Evolutionary conservation across 2,329 filamentous ascomycete genomes (phyloP).

Genomic region (Karstenula rhodostoma): DNA sequence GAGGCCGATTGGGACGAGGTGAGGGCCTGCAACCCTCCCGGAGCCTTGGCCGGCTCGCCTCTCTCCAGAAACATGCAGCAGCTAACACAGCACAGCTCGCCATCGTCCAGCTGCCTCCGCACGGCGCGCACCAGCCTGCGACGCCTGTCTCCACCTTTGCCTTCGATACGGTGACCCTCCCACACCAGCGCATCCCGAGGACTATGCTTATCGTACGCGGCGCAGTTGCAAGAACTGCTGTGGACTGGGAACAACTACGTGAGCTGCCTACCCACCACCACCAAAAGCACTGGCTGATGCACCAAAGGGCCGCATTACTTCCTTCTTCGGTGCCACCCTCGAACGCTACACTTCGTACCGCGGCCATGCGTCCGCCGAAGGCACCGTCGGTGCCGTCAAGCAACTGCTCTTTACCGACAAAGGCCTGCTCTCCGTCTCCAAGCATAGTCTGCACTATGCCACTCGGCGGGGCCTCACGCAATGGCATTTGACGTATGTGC

Average conservation of each 20-base stretch:
- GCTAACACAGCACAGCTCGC: conserved; percentile 67
- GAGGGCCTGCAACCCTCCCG: conserved; percentile 18
- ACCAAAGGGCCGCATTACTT: conserved; percentile 82
- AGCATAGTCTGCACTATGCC: conserved; percentile 88
- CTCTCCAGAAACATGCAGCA: neutral
- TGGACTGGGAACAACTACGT: conserved; percentile 95
- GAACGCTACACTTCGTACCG: conserved; percentile 91
- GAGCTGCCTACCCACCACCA: conserved; percentile 45
- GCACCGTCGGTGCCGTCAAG: conserved; percentile 67
- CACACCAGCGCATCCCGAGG: neutral
- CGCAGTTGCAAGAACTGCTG: conserved; percentile 76
- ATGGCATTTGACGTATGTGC: conserved; percentile 83
- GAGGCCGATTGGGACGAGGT: conserved; percentile 63
- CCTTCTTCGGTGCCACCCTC: conserved; percentile 85
- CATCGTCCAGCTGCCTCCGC: conserved; percentile 81
- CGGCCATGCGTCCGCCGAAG: conserved; percentile 76
- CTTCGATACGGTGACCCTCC: conserved; percentile 71
- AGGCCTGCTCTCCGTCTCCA: conserved; percentile 85
- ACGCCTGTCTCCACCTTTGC: conserved; percentile 80
- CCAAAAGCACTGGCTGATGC: conserved; percentile 19
- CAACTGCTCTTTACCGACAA: conserved; percentile 92
- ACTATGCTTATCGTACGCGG: conserved; percentile 3
- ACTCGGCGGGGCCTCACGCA: conserved; percentile 79
- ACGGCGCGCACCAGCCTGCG: conserved; percentile 70
- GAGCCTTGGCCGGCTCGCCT: neutral